These are phyloP conservation scores for Brasilioporus rufonigricans DNA, from an alignment of 768 basidiomycete genomes.

Conservation along the genomic window DNA sequence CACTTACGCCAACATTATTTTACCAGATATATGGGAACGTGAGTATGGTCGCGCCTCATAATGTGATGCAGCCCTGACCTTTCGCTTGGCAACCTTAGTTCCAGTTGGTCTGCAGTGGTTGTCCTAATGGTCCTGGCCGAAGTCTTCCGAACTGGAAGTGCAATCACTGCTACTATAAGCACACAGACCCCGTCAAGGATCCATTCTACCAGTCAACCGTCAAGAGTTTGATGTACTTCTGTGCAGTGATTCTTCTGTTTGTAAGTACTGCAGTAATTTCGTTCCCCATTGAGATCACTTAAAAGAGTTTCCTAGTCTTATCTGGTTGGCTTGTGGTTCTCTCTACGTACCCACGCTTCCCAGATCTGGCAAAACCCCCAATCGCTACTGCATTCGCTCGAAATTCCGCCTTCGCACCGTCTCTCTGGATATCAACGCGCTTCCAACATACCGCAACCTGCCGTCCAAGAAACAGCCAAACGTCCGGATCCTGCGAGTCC, in stretches of 20 bases:
- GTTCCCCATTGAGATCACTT: constrained; percentile 1
- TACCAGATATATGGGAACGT: constrained; percentile 98
- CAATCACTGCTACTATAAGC: constrained; percentile 90
- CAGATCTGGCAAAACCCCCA: constrained; percentile 99
- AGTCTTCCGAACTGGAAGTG: constrained; percentile 66
- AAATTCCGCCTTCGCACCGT: constrained; percentile 52
- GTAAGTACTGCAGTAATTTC: constrained; percentile 47
- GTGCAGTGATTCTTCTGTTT: constrained; percentile 84
- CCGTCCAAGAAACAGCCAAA: constrained; percentile 37
- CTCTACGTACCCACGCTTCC: constrained; percentile 92
- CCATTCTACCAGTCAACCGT: constrained; percentile 97
- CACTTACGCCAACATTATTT: constrained; percentile 91
- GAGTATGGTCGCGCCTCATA: constrained; percentile 34
- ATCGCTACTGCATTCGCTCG: constrained; percentile 66
- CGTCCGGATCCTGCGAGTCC: constrained; percentile 39
- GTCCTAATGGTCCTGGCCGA: constrained; percentile 44
- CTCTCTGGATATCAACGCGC: constrained; percentile 65
- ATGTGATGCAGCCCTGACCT: constrained; percentile 2
- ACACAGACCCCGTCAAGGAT: constrained; percentile 89
- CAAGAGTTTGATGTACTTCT: constrained; percentile 93
- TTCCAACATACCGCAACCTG: constrained; percentile 7
- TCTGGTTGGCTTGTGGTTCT: constrained; percentile 97
- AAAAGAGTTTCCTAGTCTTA: constrained; percentile 65
- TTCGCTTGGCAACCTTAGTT: constrained; percentile 52
- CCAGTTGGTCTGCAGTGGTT: constrained; percentile 81